These are phyloP conservation scores for Globisporangium recalcitrans DNA, from an alignment of 352 stramenopile species.

Conservation along the genomic window DNA sequence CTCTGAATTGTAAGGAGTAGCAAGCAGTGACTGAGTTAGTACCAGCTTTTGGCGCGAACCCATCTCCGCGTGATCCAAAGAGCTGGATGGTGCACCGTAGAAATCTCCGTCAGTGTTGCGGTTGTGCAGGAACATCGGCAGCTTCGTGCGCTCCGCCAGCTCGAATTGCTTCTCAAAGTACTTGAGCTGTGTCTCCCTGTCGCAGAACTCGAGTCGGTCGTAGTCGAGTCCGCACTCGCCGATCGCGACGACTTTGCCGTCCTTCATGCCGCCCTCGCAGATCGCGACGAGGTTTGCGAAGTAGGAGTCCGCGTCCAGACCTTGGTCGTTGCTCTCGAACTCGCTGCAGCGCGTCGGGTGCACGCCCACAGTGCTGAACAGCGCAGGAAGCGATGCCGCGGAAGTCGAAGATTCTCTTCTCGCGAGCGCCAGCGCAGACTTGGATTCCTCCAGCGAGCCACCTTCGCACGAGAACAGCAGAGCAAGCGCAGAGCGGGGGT, in stretches of 20 bases:
- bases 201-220: slow-evolving; percentile 94
- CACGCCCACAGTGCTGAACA: slow-evolving; percentile 75
- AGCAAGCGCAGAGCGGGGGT: too few relatives aligned
- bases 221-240: slow-evolving; percentile 97
- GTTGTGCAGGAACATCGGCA: slow-evolving; percentile 97
- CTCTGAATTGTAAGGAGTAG: slow-evolving; percentile 20
- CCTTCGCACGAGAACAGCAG: slow-evolving; percentile 6
- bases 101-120: slow-evolving; percentile 93
- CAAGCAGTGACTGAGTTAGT: not conserved
- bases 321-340: slow-evolving; percentile 57
- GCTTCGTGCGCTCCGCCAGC: slow-evolving; percentile 63
- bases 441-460: slow-evolving; percentile 43
- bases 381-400: slow-evolving; percentile 18
- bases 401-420: slow-evolving; percentile 5
- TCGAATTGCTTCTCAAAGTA: slow-evolving; percentile 94
- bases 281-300: slow-evolving; percentile 53
- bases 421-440: slow-evolving; percentile 29
- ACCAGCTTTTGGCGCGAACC: not conserved
- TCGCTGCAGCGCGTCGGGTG: slow-evolving; percentile 93
- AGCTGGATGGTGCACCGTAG: slow-evolving; percentile 35
- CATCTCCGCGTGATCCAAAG: not conserved
- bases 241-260: slow-evolving; percentile 88
- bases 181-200: slow-evolving; percentile 85
- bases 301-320: slow-evolving; percentile 52
- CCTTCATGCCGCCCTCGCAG: slow-evolving; percentile 46